Evolutionary conservation across 805 yeast species (phyloP).

Genomic region (Candida endomychidarum): DNA sequence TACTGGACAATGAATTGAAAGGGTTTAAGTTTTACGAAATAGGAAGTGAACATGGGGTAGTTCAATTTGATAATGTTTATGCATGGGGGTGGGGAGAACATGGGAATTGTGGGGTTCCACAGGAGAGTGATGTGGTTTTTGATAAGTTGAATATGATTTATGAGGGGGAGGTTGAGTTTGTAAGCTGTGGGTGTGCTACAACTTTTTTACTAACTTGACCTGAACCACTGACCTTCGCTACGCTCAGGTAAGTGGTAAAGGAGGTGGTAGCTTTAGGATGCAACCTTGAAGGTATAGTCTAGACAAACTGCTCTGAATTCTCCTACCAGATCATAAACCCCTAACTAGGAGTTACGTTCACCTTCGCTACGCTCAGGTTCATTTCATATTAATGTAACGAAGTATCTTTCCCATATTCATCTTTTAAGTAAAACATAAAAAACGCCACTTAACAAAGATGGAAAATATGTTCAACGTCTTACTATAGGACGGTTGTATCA

Average conservation of each 20-base stretch:
- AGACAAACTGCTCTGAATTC: too few species aligned
- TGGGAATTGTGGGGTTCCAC: slow-evolving; percentile 76
- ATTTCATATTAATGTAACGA: slow-evolving; percentile 74
- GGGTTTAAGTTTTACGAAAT: slow-evolving; percentile 18
- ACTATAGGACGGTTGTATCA: slow-evolving; percentile 67
- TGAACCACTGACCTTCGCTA: too few species aligned
- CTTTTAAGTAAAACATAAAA: slow-evolving; percentile 37
- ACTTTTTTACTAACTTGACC: too few species aligned
- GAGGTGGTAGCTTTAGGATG: too few species aligned
- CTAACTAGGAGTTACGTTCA: too few species aligned
- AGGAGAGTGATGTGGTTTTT: slow-evolving; percentile 32
- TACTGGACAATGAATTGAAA: slow-evolving; percentile 23
- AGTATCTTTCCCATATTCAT: slow-evolving; percentile 79
- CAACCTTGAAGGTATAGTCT: too few species aligned
- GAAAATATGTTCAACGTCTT: slow-evolving; percentile 78
- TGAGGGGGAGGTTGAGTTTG: slow-evolving; percentile 24
- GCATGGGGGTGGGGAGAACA: slow-evolving; percentile 99
- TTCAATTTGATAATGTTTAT: slow-evolving; percentile 39
- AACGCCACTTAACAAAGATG: slow-evolving; percentile 48
- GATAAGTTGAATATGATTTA: slow-evolving; percentile 37
- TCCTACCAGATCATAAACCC: too few species aligned
- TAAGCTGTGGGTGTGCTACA: slow-evolving; percentile 68
- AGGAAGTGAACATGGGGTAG: slow-evolving; percentile 90
- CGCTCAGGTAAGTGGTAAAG: too few species aligned
- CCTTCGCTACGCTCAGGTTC: too few species aligned